Evolutionary conservation across 73 alveolate species (phyloP).

Genomic region (Diophrys appendiculata): DNA sequence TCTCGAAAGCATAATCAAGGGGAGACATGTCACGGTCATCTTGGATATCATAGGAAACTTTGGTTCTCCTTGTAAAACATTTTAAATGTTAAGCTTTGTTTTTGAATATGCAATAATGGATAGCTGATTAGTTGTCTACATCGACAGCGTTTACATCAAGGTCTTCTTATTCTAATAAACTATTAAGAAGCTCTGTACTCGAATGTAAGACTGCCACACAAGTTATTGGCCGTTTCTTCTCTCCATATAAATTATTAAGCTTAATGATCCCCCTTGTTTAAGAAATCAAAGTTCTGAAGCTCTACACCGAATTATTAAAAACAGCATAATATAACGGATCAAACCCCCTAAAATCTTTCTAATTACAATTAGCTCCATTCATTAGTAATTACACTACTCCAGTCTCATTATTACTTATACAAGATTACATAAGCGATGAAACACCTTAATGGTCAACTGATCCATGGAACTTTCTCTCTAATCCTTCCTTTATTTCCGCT

Average conservation of each 20-base stretch:
- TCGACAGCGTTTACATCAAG: neutral
- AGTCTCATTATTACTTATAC: slow-evolving; percentile 2
- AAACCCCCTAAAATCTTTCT: slow-evolving; percentile 5
- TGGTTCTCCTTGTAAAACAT: neutral
- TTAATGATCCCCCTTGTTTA: neutral
- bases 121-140: neutral
- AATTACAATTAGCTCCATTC: slow-evolving; percentile 6
- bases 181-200: neutral
- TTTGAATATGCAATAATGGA: neutral
- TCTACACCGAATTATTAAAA: neutral
- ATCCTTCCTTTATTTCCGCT: too few relatives aligned
- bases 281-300: neutral
- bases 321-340: slow-evolving; percentile 10
- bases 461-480: neutral
- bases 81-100: neutral
- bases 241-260: slow-evolving; percentile 1
- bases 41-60: neutral
- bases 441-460: slow-evolving; percentile 6
- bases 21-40: neutral
- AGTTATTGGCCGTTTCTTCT: slow-evolving; percentile 2
- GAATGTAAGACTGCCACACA: neutral
- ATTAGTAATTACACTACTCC: neutral
- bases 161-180: neutral
- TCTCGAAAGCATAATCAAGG: slow-evolving; percentile 5
- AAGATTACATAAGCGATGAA: neutral